phyloP scores from a whole-genome alignment of 805 yeast species.

The Ascoidea rubescens region DNA sequence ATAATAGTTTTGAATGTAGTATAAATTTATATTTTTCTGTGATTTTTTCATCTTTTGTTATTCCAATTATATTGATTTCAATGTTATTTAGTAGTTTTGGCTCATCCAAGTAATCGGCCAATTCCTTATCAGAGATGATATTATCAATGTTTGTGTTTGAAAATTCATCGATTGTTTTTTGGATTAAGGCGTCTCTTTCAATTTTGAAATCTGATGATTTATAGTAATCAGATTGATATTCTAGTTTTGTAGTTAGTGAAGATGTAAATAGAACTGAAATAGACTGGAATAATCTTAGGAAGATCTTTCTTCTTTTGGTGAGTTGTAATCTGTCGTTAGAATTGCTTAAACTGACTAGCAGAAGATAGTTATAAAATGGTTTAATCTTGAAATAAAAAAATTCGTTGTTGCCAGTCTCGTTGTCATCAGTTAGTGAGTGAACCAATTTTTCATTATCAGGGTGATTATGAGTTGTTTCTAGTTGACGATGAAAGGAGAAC shows the following conservation, averaged over 20 bases:
- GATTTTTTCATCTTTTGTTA: slow-evolving; percentile 13
- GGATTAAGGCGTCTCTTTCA: slow-evolving; percentile 24
- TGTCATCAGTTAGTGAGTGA: slow-evolving; percentile 16
- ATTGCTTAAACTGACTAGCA: slow-evolving; percentile 54
- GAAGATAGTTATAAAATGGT: slow-evolving; percentile 68
- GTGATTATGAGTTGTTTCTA: not conserved
- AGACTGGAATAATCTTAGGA: slow-evolving; percentile 45
- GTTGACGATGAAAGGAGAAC: not conserved
- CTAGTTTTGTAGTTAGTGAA: slow-evolving; percentile 50
- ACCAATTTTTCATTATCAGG: not conserved
- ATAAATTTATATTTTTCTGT: slow-evolving; percentile 28
- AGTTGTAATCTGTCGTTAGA: slow-evolving; percentile 63
- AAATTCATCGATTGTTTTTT: slow-evolving; percentile 24
- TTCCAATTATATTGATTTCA: slow-evolving; percentile 48
- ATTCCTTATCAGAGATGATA: not conserved
- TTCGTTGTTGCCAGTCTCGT: slow-evolving; percentile 21
- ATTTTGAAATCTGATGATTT: slow-evolving; percentile 17
- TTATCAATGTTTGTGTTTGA: too few relatives aligned
- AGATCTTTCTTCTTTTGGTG: slow-evolving; percentile 55
- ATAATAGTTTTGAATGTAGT: slow-evolving; percentile 1
- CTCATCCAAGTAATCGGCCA: slow-evolving; percentile 19
- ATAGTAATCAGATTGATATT: slow-evolving; percentile 28
- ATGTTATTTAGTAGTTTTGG: slow-evolving; percentile 35
- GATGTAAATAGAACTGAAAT: slow-evolving; percentile 62
- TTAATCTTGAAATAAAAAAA: slow-evolving; percentile 79